Evolutionary conservation across 257 asterid species (phyloP).

Genomic region (Catharanthus roseus): DNA sequence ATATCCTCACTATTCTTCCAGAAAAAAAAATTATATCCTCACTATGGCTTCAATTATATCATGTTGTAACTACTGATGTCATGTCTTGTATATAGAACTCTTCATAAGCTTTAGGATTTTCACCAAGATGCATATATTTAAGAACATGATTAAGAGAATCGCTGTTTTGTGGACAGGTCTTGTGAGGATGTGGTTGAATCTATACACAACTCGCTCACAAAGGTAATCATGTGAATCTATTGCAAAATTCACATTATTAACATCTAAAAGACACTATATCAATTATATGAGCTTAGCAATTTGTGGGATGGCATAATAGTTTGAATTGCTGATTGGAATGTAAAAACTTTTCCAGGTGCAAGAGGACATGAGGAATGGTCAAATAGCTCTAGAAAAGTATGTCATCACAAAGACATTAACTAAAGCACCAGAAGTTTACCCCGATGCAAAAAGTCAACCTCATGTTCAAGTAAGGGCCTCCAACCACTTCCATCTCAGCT

Average conservation of each 20-base stretch:
- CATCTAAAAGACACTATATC: neutral
- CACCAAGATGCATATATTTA: neutral
- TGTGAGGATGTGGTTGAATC: slow-evolving; percentile 91
- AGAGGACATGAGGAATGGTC: slow-evolving; percentile 89
- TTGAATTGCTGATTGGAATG: slow-evolving; percentile 6
- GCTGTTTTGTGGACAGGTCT: slow-evolving; percentile 51
- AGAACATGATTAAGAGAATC: neutral
- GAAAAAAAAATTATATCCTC: neutral
- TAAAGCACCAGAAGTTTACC: slow-evolving; percentile 93
- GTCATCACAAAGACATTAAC: slow-evolving; percentile 86
- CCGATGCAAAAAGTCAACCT: slow-evolving; percentile 93
- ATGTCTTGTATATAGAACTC: neutral
- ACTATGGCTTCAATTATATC: neutral
- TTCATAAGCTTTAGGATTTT: neutral
- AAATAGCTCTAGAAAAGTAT: slow-evolving; percentile 77
- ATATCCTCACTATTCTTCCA: neutral
- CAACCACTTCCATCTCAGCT: slow-evolving; percentile 12
- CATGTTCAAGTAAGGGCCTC: slow-evolving; percentile 77
- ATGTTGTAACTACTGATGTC: neutral
- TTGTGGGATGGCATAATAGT: neutral
- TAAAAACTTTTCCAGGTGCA: slow-evolving; percentile 50
- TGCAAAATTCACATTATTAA: slow-evolving; percentile 4
- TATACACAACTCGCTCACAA: slow-evolving; percentile 72
- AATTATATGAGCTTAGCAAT: neutral
- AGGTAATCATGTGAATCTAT: slow-evolving; percentile 45